Evolutionary conservation across 108 stramenopile species (phyloP).

Genomic region (Discostella pseudostelligera): DNA sequence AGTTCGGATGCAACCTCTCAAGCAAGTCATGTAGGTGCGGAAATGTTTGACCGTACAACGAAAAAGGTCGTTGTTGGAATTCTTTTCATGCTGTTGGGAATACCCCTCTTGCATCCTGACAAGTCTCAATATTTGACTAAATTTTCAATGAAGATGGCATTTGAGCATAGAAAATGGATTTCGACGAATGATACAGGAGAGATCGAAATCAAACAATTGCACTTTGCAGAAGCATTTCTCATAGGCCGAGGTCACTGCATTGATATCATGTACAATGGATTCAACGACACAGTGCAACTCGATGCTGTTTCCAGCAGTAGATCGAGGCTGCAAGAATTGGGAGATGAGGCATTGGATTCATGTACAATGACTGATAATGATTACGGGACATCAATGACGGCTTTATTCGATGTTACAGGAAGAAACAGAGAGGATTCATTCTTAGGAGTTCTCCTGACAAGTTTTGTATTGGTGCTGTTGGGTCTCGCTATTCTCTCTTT

Average conservation of each 20-base stretch:
- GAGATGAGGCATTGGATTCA: slow-evolving; percentile 20
- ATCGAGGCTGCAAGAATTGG: slow-evolving; percentile 27
- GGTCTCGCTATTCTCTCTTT: slow-evolving; percentile 55
- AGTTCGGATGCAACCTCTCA: slow-evolving; percentile 22
- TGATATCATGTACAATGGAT: slow-evolving; percentile 35
- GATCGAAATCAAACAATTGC: slow-evolving; percentile 20
- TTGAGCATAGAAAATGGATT: slow-evolving; percentile 30
- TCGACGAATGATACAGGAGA: slow-evolving; percentile 6
- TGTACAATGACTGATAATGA: slow-evolving; percentile 23
- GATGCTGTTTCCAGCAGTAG: slow-evolving; percentile 32
- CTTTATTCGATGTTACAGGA: slow-evolving; percentile 35
- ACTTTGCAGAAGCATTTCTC: slow-evolving; percentile 38
- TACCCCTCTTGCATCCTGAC: slow-evolving; percentile 46
- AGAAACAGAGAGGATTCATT: slow-evolving; percentile 41
- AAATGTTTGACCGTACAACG: slow-evolving; percentile 62
- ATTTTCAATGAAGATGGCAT: slow-evolving; percentile 46
- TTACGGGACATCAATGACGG: slow-evolving; percentile 27
- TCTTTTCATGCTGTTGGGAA: slow-evolving; percentile 51
- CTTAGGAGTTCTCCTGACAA: slow-evolving; percentile 54
- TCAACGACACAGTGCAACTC: slow-evolving; percentile 26
- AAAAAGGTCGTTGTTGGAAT: slow-evolving; percentile 58
- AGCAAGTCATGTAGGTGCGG: slow-evolving; percentile 53
- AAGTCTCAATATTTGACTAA: slow-evolving; percentile 42
- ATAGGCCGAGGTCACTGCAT: slow-evolving; percentile 41
- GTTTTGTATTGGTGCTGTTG: slow-evolving; percentile 64